These are phyloP conservation scores for Arthrinium puccinioides DNA, from an alignment of 2,329 filamentous ascomycete species.

Conservation along the genomic window DNA sequence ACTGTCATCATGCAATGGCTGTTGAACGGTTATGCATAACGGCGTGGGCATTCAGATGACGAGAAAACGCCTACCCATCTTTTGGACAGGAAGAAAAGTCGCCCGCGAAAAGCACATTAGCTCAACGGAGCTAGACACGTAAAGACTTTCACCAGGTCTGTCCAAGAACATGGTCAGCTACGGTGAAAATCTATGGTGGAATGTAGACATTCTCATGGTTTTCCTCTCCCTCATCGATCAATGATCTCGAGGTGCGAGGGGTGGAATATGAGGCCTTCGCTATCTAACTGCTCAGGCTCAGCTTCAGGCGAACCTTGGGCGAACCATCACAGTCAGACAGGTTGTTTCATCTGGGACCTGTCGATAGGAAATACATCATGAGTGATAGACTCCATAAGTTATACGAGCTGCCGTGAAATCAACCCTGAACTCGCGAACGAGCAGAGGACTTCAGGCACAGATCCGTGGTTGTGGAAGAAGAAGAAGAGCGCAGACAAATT, in stretches of 20 bases:
- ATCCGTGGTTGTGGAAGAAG: conserved; percentile 51
- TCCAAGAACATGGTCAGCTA: too few relatives aligned
- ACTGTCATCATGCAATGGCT: too few relatives aligned
- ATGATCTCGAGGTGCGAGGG: conserved; percentile 80
- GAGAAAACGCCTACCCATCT: too few relatives aligned
- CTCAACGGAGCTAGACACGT: too few relatives aligned
- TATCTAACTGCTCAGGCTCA: conserved; percentile 54
- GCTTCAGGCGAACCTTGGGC: conserved; percentile 55
- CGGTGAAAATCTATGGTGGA: not conserved
- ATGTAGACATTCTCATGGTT: conserved; percentile 80
- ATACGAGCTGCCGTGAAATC: conserved; percentile 71
- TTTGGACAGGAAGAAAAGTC: too few relatives aligned
- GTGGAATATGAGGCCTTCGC: conserved; percentile 78
- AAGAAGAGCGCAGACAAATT: conserved; percentile 28
- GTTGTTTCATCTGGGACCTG: conserved; percentile 79
- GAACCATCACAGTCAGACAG: conserved; percentile 57
- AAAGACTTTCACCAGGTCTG: too few relatives aligned
- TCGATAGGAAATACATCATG: conserved; percentile 91
- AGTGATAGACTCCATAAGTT: conserved; percentile 68
- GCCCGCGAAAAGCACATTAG: too few relatives aligned
- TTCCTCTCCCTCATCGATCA: conserved; percentile 82
- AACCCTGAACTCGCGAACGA: conserved; percentile 53
- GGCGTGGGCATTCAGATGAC: too few relatives aligned
- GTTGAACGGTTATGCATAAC: too few relatives aligned
- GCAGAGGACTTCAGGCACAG: conserved; percentile 63